These are phyloP conservation scores for Alternaria sp. DNA, from an alignment of 2,329 filamentous ascomycete genomes.

Conservation along the genomic window DNA sequence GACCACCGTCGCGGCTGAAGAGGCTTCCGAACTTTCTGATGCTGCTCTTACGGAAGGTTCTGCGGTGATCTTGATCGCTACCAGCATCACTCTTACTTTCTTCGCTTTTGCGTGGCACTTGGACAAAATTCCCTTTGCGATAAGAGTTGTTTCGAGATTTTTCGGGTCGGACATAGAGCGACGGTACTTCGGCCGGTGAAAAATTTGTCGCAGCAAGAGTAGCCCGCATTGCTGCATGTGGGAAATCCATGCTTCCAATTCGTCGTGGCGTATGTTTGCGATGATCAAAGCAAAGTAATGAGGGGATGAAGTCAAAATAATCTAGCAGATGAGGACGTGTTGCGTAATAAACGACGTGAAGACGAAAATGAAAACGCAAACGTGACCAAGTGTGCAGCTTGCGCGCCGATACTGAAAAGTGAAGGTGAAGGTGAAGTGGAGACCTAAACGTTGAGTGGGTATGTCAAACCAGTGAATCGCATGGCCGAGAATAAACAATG, in stretches of 20 bases:
- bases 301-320: background rate
- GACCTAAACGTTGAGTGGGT: background rate
- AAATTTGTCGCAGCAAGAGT: constrained; percentile 8
- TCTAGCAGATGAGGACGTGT: background rate
- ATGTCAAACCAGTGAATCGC: background rate
- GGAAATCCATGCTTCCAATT: constrained; percentile 11
- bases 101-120: background rate
- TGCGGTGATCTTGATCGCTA: background rate
- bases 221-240: constrained; percentile 8
- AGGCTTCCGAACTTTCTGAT: constrained; percentile 7
- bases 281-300: background rate
- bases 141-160: background rate
- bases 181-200: constrained; percentile 3
- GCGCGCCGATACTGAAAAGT: constrained; percentile 4
- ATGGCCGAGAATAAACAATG: background rate
- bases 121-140: background rate
- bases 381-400: background rate
- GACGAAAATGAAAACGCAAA: background rate
- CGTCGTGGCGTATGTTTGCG: background rate
- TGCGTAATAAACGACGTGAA: constrained; percentile 3
- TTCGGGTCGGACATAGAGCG: constrained; percentile 1
- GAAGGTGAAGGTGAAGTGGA: constrained; percentile 4
- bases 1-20: background rate
- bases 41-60: background rate
- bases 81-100: background rate